Percentiles rank a stretch among this genome's conserved stretches.
These are phyloP conservation scores for Beauveria varroae DNA, from an alignment of 2,329 filamentous ascomycete species.

Conservation along the genomic window DNA sequence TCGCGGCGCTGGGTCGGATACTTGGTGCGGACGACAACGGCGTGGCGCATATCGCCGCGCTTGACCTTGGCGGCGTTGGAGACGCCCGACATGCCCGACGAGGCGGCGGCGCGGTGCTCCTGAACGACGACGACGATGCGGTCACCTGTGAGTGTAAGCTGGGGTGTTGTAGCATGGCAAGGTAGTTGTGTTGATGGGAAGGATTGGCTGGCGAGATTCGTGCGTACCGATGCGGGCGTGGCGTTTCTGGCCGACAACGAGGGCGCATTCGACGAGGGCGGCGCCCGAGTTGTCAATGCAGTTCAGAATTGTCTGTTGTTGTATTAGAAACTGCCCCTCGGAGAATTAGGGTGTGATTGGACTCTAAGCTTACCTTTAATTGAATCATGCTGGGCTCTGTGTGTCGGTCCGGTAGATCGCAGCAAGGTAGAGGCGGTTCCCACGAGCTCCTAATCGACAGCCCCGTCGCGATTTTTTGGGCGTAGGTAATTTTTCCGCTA, in stretches of 20 bases:
- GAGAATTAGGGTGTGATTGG: neutral
- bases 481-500: neutral
- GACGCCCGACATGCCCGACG: constrained; percentile 63
- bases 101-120: constrained; percentile 78
- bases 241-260: constrained; percentile 84
- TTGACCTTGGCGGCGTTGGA: constrained; percentile 84
- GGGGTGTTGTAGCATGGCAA: too few relatives aligned
- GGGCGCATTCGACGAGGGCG: constrained; percentile 91
- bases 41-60: constrained; percentile 92
- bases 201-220: neutral
- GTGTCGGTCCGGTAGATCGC: neutral
- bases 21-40: constrained; percentile 84
- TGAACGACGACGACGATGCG: constrained; percentile 96
- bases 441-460: too few relatives aligned
- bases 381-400: constrained; percentile 68
- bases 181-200: neutral
- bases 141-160: constrained; percentile 56
- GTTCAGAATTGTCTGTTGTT: constrained; percentile 81
- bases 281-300: constrained; percentile 99
- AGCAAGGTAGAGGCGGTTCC: neutral
- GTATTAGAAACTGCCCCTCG: neutral
- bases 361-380: constrained; percentile 57
- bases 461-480: neutral
- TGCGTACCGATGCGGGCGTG: constrained; percentile 77
- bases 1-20: constrained; percentile 84